A percentile compares a stretch with the other conserved stretches of the same genome.
Conservation (phyloP, 2,329 filamentous ascomycete species). For the Ophiobolus disseminans region DNA sequence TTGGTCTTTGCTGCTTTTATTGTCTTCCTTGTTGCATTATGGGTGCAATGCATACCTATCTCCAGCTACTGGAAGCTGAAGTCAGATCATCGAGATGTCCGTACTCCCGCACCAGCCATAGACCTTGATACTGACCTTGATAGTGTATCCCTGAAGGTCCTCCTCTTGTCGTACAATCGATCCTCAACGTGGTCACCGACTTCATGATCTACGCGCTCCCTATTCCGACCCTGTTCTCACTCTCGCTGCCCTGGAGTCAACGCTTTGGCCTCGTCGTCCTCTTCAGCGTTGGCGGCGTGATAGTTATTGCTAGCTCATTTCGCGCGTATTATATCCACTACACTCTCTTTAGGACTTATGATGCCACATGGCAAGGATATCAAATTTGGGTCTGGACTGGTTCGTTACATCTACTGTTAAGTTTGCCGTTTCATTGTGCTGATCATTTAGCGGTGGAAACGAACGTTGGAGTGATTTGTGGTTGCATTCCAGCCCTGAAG, state of each 20-base stretch:
- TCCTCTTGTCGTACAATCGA: conserved; percentile 51
- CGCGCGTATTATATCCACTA: conserved; percentile 58
- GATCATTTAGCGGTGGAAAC: conserved; percentile 54
- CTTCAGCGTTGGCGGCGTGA: conserved; percentile 54
- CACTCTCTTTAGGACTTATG: conserved; percentile 53
- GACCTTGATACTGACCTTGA: too few relatives aligned
- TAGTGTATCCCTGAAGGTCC: conserved; percentile 57
- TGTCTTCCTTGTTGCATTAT: conserved; percentile 47
- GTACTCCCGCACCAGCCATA: too few relatives aligned
- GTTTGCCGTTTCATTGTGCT: too few relatives aligned
- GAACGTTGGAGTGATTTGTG: conserved; percentile 54
- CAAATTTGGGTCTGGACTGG: conserved; percentile 54
- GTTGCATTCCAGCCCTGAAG: conserved; percentile 54
- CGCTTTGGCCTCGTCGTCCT: conserved; percentile 54
- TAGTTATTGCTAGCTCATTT: conserved; percentile 55
- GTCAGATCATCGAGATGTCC: conserved; percentile 40
- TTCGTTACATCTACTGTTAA: too few relatives aligned
- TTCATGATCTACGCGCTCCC: conserved; percentile 56
- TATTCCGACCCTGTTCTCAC: conserved; percentile 55
- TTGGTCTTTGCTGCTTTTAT: conserved; percentile 45
- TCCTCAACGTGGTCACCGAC: conserved; percentile 56
- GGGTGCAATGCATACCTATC: conserved; percentile 52
- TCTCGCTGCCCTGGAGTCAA: conserved; percentile 54
- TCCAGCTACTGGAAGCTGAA: conserved; percentile 55
- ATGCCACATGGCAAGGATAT: conserved; percentile 56